Conservation (phyloP, 2,329 filamentous ascomycete genomes). For the Corynespora cassiicola region DNA sequence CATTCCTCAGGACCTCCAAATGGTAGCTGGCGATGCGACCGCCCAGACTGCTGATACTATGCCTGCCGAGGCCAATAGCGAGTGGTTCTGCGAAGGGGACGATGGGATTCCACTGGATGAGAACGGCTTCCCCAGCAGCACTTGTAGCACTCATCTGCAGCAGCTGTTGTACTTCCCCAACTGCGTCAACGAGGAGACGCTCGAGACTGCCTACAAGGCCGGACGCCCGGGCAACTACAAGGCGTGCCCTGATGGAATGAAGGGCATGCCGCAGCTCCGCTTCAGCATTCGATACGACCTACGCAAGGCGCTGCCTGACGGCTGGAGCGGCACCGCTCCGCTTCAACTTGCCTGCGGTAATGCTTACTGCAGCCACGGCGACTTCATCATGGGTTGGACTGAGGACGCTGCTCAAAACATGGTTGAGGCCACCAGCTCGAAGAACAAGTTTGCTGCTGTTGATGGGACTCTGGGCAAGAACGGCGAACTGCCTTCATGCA, state of each 20-base stretch:
- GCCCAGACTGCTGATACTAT: slow-evolving; percentile 36
- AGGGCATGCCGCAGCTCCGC: slow-evolving; percentile 55
- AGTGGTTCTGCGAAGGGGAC: slow-evolving; percentile 38
- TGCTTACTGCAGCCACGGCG: slow-evolving; percentile 54
- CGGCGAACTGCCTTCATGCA: slow-evolving; percentile 40
- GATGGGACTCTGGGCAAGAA: slow-evolving; percentile 43
- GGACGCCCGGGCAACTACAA: slow-evolving; percentile 36
- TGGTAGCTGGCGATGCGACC: slow-evolving; percentile 49
- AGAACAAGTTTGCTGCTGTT: slow-evolving; percentile 45
- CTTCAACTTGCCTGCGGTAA: slow-evolving; percentile 50
- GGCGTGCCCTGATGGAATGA: slow-evolving; percentile 52
- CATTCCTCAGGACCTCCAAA: slow-evolving; percentile 53
- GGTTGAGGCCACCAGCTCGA: slow-evolving; percentile 45
- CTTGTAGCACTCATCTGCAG: slow-evolving; percentile 53
- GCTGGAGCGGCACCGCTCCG: slow-evolving; percentile 54
- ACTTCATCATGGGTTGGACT: slow-evolving; percentile 58
- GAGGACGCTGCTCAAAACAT: slow-evolving; percentile 51
- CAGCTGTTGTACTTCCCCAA: slow-evolving; percentile 54
- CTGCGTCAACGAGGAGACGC: slow-evolving; percentile 48
- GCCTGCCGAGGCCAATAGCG: slow-evolving; percentile 27
- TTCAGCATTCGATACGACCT: slow-evolving; percentile 58
- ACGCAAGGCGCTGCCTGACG: slow-evolving; percentile 50
- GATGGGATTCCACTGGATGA: slow-evolving; percentile 17
- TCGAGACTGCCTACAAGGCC: slow-evolving; percentile 46
- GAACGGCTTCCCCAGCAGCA: slow-evolving; percentile 40